These are phyloP conservation scores for Geopyxis carbonaria DNA, from an alignment of 495 filamentous ascomycete species.

Conservation along the genomic window DNA sequence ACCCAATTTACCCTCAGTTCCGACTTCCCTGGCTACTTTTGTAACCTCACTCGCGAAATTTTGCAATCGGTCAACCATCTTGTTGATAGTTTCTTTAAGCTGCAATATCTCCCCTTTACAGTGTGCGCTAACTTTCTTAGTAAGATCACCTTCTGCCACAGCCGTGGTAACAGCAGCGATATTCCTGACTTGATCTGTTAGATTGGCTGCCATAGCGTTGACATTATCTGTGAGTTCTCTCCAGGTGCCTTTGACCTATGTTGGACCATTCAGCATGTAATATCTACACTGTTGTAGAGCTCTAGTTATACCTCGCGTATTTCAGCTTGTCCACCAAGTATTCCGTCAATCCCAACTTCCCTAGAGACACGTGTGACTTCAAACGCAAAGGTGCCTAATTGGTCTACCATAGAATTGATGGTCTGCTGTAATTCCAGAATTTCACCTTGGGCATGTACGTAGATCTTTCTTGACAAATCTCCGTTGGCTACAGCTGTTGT, in stretches of 20 bases:
- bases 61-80: constrained; percentile 94
- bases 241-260: constrained; percentile 56
- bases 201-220: constrained; percentile 93
- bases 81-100: constrained; percentile 94
- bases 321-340: constrained; percentile 89
- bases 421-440: constrained; percentile 93
- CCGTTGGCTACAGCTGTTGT: constrained; percentile 94
- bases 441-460: constrained; percentile 84
- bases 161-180: constrained; percentile 96
- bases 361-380: constrained; percentile 93
- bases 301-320: constrained; percentile 58
- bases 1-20: constrained; percentile 86
- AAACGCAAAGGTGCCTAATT: constrained; percentile 88
- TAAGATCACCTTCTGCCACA: constrained; percentile 82
- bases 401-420: constrained; percentile 98
- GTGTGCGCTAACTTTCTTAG: constrained; percentile 89
- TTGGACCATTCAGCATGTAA: constrained; percentile 4
- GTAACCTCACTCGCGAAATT: constrained; percentile 97
- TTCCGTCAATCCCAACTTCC: constrained; percentile 94
- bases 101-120: constrained; percentile 93
- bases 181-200: constrained; percentile 86
- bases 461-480: constrained; percentile 90
- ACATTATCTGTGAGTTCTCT: constrained; percentile 96
- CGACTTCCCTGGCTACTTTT: constrained; percentile 92
- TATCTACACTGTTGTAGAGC: too few relatives aligned